Base-by-base conservation (phyloP, 768 basidiomycete genomes). In the Suillus plorans region DNA sequence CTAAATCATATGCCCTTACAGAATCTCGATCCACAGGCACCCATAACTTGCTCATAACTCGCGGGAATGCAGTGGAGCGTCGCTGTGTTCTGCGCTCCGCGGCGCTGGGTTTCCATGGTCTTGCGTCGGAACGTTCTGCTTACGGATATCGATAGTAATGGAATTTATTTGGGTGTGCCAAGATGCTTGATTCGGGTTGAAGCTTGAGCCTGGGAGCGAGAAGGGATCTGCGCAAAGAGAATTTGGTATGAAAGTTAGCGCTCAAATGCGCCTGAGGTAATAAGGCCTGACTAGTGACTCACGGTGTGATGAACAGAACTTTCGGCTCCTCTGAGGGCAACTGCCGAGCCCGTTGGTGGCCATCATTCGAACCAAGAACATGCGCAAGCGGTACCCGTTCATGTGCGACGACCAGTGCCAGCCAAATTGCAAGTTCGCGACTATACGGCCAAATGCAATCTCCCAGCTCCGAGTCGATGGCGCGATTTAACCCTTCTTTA, bases 21-120 rank as follows among this genome's bases (percentile, higher is more conserved):
- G 25, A 59, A 59, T 59, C 58, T 59, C 58, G 58, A 59, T 59
- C 58, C 58, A 28, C 58, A 59, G 58, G 58, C 58, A 59, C 58
- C 58, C 58, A 59, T 42, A 59, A 39, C 39, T 59, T 25, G 58
- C 41, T 41, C 58, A 59, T 42, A 59, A 39, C 39, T 59, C 58
- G 58, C 58, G 58, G 58, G 37, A 41, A 59, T 59, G 58, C 9
- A 28, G 41, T 59, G 58, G 39, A 59, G 41, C 28, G 41, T 59
- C 58, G 58, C 58, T 59, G 58, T 31, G 39, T 59, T 59, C 58
- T 31, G 41, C 22, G 58, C 58, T 59, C 42, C 58, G 58, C 58
- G 58, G 58, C 58, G 39, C 28, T 59, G 58, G 58, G 58, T 59
- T 59, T 20, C 58, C 58, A 59, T 59, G 58, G 41, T 44, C 58